Evolutionary conservation across 2,329 filamentous ascomycete genomes (phyloP), one percentile per base, ranked within the genome.

Genomic region (Teratosphaeria gauchensis): DNA sequence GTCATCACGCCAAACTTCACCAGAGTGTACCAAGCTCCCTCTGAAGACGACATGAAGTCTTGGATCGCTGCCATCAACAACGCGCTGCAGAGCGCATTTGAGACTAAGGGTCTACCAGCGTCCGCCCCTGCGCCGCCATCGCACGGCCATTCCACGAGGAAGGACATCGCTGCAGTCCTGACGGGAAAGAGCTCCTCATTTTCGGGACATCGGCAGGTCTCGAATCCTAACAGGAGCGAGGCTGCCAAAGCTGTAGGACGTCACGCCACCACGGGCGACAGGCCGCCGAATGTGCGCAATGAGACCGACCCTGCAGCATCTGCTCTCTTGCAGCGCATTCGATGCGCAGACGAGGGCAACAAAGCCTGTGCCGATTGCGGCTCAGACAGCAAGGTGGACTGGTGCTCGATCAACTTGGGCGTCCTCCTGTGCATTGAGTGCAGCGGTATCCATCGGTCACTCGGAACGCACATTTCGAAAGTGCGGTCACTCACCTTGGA

Each of bases 21-120:
- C 67, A 86, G 94, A 58, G 92, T 97, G 16, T 99, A 97, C 73
- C 94, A 99, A 76, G 94, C 92, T 48, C 96, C 92, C 1, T 96
- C 92, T 0, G 94, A 97, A 74, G 94, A 99, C 46, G 94, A 99
- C 68, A 95, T 99, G 90, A 91, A 87, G 70, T 92, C 85, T 66
- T 99, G 94, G 94, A 99, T 99, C 66, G 81, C 84, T 24, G 88
- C 94, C 21, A 95, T 99, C 76, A 99, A 99, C 74, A 99, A 97
- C 69, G 95, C 94, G 9, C 78, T 97, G 46, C 94, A 99, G 71
- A 95, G 90, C 71, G 95, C 94, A 16, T 90, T 99, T 55, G 95
- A 99, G 75, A 87, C 89, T 51, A 85, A 70, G 57, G 63, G 60
- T 46, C 86, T 62, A 83, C 84, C 32, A 31, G 59, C 62, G 2